Conservation (phyloP, 108 stramenopile species). For the Conticribra guillardii region DNA sequence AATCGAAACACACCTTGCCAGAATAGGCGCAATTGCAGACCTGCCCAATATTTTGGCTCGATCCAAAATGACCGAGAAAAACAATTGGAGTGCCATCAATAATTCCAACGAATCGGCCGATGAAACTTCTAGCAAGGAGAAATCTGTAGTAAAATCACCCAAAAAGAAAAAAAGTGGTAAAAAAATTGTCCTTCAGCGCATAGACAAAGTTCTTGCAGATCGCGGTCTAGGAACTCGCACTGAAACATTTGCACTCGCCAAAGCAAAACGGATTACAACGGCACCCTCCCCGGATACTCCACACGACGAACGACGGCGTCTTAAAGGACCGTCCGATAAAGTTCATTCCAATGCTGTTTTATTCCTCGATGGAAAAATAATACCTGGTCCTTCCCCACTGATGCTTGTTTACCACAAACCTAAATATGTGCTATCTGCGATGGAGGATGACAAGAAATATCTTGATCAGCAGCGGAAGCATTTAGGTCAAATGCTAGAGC, state of each 20-base stretch:
- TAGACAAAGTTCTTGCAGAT: conserved; percentile 84
- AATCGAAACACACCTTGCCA: too few species aligned
- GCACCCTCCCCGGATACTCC: conserved; percentile 23
- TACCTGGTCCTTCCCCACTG: conserved; percentile 67
- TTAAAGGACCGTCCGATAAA: conserved; percentile 66
- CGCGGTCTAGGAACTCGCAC: conserved; percentile 72
- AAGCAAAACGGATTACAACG: conserved; percentile 61
- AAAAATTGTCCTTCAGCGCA: conserved; percentile 54
- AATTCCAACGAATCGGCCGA: not conserved
- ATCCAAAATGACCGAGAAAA: not conserved
- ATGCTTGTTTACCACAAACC: conserved; percentile 83
- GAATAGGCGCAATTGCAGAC: too few species aligned
- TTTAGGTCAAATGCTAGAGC: conserved; percentile 38
- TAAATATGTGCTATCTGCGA: conserved; percentile 79
- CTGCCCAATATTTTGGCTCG: not conserved
- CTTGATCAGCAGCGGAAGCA: conserved; percentile 53
- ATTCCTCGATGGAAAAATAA: conserved; percentile 70
- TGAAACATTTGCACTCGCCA: conserved; percentile 67
- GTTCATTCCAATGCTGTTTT: conserved; percentile 62
- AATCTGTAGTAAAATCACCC: not conserved
- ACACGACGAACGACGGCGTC: conserved; percentile 29
- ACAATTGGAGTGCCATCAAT: not conserved
- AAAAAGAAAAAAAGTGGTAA: conserved; percentile 15
- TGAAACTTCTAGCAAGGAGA: not conserved
- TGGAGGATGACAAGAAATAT: conserved; percentile 63